Conservation (phyloP, 2,329 filamentous ascomycete genomes). For the Fusarium sp. region DNA sequence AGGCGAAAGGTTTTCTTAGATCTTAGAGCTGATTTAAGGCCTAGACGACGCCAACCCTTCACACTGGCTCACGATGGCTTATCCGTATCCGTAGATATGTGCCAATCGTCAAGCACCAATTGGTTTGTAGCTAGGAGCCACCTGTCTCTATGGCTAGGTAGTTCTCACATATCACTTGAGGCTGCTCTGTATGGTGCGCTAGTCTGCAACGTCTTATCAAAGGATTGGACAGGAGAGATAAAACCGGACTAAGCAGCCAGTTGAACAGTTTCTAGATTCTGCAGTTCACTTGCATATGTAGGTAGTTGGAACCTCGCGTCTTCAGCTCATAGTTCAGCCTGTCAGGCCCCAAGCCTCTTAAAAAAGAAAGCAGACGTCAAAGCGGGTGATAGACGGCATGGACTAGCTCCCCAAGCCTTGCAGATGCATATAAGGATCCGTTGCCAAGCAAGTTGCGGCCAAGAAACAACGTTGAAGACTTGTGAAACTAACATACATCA, state of each 20-base stretch:
- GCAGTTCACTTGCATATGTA: conserved; percentile 1
- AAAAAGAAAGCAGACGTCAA: conserved; percentile 38
- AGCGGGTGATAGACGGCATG: conserved; percentile 27
- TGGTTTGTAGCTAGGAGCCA: conserved; percentile 7
- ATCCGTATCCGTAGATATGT: too few species aligned
- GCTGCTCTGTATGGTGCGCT: not conserved
- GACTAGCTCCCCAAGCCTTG: conserved; percentile 12
- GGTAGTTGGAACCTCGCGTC: conserved; percentile 8
- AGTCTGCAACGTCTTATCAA: not conserved
- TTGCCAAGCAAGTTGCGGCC: conserved; percentile 20
- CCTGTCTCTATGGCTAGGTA: conserved; percentile 3
- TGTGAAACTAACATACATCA: conserved; percentile 5
- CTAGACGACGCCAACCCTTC: conserved; percentile 23
- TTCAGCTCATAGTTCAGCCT: conserved; percentile 38
- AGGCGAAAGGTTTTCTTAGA: conserved; percentile 5
- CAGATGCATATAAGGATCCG: conserved; percentile 21
- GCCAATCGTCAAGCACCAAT: conserved; percentile 13
- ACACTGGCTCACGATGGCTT: conserved; percentile 7
- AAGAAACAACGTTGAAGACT: conserved; percentile 22
- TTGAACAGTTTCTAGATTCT: conserved; percentile 8
- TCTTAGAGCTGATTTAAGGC: conserved; percentile 14
- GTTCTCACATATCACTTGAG: not conserved
- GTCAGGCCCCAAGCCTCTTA: conserved; percentile 13
- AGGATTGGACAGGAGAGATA: not conserved
- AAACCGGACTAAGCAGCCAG: not conserved